Evolutionary conservation across 2,329 filamentous ascomycete species (phyloP).

Genomic region (Aspergillus proliferans): DNA sequence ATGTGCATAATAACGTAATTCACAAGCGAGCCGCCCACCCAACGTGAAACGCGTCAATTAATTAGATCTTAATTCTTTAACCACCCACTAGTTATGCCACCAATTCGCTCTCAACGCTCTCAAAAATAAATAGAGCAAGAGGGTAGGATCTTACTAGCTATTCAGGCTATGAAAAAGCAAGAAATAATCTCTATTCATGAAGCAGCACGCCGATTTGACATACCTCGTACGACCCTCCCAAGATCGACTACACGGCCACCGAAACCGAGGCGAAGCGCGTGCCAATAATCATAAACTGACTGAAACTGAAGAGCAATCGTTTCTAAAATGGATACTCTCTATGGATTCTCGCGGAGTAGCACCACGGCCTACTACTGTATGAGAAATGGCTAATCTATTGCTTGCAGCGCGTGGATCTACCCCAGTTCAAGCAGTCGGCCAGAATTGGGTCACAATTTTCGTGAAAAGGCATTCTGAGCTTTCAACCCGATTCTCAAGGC

Average conservation of each 20-base stretch:
- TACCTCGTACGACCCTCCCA: conserved; percentile 1
- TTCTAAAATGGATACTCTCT: conserved; percentile 5
- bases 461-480: no score
- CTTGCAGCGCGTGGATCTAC: no score
- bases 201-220: conserved; percentile 2
- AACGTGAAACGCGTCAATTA: not conserved
- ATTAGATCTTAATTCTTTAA: not conserved
- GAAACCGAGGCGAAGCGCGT: not conserved
- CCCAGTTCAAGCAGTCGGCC: no score
- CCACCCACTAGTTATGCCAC: not conserved
- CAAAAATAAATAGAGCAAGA: not conserved
- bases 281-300: conserved; percentile 3
- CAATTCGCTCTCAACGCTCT: conserved; percentile 4
- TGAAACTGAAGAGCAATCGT: conserved; percentile 4
- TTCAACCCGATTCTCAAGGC: no score
- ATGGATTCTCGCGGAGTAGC: no score
- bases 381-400: no score
- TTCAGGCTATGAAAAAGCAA: not conserved
- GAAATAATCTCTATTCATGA: not conserved
- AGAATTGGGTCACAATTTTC: no score
- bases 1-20: not conserved
- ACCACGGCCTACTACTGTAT: no score
- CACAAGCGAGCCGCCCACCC: not conserved
- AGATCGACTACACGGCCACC: not conserved
- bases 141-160: no score